A percentile compares a stretch with the other conserved stretches of the same genome.
These are phyloP conservation scores for Candida ficus DNA, from an alignment of 805 yeast species.

Conservation along the genomic window DNA sequence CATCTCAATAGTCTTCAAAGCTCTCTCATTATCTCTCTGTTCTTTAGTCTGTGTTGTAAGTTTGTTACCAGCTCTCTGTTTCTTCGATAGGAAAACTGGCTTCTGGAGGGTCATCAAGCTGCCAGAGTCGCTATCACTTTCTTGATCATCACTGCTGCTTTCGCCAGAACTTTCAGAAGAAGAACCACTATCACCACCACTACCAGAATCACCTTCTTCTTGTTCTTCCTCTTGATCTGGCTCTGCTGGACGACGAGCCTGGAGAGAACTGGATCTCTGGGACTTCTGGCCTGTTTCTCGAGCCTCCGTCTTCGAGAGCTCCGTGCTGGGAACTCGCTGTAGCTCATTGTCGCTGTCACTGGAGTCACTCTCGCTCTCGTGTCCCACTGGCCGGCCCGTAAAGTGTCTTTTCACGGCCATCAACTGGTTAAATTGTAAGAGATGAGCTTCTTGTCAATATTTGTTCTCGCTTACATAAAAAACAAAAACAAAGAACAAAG, in stretches of 20 bases:
- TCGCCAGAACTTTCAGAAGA: slow-evolving; percentile 28
- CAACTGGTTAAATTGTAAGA: neutral
- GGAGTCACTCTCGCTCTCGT: neutral
- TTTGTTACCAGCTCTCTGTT: slow-evolving; percentile 4
- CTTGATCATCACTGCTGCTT: slow-evolving; percentile 15
- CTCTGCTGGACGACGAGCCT: slow-evolving; percentile 26
- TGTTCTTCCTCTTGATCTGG: slow-evolving; percentile 28
- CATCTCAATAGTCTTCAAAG: slow-evolving; percentile 22
- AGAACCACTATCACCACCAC: slow-evolving; percentile 27
- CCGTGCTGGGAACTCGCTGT: neutral
- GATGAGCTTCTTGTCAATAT: too few relatives aligned
- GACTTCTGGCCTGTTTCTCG: slow-evolving; percentile 26
- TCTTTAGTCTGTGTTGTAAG: slow-evolving; percentile 7
- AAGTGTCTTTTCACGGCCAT: slow-evolving; percentile 14
- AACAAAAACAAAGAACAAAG: too few relatives aligned
- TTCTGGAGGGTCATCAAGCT: slow-evolving; percentile 14
- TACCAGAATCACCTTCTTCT: slow-evolving; percentile 30
- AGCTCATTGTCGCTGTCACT: slow-evolving; percentile 1
- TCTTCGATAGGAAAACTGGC: slow-evolving; percentile 23
- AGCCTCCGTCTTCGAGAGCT: slow-evolving; percentile 20
- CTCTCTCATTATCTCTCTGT: slow-evolving; percentile 23
- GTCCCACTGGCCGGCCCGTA: slow-evolving; percentile 2
- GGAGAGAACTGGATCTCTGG: slow-evolving; percentile 29
- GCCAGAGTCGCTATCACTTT: slow-evolving; percentile 8
- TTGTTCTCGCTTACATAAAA: slow-evolving; percentile 1